A percentile compares a stretch with the other conserved stretches of the same genome.
Conservation (phyloP, 306 rosid species). For the Vigna angularis region DNA sequence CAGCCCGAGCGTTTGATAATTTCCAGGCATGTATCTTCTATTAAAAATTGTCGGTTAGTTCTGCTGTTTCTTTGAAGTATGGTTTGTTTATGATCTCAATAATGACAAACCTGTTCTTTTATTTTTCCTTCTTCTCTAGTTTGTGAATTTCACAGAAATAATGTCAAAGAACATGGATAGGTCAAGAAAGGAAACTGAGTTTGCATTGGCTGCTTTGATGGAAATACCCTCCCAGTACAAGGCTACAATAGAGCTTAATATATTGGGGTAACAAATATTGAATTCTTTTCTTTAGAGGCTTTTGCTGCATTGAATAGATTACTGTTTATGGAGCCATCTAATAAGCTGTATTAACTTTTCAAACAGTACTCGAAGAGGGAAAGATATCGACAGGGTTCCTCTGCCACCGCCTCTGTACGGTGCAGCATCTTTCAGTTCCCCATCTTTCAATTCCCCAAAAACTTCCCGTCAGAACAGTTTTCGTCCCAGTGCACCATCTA, state of each 20-base stretch:
- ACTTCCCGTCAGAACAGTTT: slow-evolving; percentile 56
- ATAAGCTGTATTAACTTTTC: slow-evolving; percentile 22
- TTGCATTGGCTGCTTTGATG: slow-evolving; percentile 89
- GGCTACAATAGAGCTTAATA: slow-evolving; percentile 79
- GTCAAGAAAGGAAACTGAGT: slow-evolving; percentile 85
- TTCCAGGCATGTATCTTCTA: slow-evolving; percentile 72
- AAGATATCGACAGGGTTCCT: slow-evolving; percentile 71
- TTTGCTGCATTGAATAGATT: slow-evolving; percentile 33
- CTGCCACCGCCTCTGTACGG: slow-evolving; percentile 90
- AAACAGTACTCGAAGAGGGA: slow-evolving; percentile 68
- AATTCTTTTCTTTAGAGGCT: slow-evolving; percentile 2
- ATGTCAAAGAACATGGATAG: slow-evolving; percentile 81
- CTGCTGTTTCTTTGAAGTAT: slow-evolving; percentile 10
- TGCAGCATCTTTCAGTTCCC: slow-evolving; percentile 58
- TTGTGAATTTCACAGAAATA: slow-evolving; percentile 92
- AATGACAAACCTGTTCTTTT: slow-evolving; percentile 20
- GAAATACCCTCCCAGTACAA: slow-evolving; percentile 95
- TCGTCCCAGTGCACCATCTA: slow-evolving; percentile 67
- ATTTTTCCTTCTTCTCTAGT: slow-evolving; percentile 59
- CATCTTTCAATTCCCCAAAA: slow-evolving; percentile 59
- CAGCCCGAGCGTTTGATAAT: slow-evolving; percentile 90
- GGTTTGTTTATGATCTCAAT: slow-evolving; percentile 2
- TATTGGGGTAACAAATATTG: slow-evolving; percentile 76
- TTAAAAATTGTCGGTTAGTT: slow-evolving; percentile 36
- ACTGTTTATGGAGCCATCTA: slow-evolving; percentile 31